phyloP scores from a whole-genome alignment of 2,329 filamentous ascomycete species.

The Huntiella omanensis region DNA sequence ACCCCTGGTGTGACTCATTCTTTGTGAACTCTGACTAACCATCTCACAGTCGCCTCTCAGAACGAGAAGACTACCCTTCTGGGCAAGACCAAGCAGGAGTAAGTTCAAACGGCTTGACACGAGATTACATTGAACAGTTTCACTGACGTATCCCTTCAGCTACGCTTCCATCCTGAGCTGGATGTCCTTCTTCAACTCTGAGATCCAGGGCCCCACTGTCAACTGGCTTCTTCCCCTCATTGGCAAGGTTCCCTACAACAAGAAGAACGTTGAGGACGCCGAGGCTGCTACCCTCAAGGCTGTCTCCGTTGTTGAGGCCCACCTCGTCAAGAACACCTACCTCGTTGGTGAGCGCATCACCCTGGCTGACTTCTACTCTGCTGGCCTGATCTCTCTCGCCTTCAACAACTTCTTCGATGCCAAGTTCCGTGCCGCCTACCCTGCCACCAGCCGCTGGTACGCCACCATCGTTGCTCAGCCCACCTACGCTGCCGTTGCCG shows the following conservation, averaged over 20 bases:
- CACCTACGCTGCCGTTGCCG: slow-evolving; percentile 66
- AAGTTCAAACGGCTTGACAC: slow-evolving; percentile 18
- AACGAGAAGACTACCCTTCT: slow-evolving; percentile 99
- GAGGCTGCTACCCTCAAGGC: slow-evolving; percentile 50
- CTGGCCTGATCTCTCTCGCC: slow-evolving; percentile 61
- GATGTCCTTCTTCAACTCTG: slow-evolving; percentile 91
- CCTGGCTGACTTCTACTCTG: slow-evolving; percentile 79
- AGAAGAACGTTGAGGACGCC: slow-evolving; percentile 80
- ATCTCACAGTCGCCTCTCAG: slow-evolving; percentile 70
- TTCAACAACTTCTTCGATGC: slow-evolving; percentile 93
- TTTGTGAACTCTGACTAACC: slow-evolving; percentile 3
- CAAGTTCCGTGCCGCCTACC: slow-evolving; percentile 65
- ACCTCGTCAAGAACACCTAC: slow-evolving; percentile 86
- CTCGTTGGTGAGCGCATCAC: slow-evolving; percentile 95
- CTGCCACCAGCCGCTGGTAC: slow-evolving; percentile 84
- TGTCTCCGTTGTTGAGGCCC: slow-evolving; percentile 58
- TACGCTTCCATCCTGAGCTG: slow-evolving; percentile 95
- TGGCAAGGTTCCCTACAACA: slow-evolving; percentile 79
- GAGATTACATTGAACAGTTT: not conserved
- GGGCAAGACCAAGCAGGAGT: slow-evolving; percentile 99
- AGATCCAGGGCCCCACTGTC: slow-evolving; percentile 56
- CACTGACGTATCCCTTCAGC: slow-evolving; percentile 19
- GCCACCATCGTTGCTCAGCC: slow-evolving; percentile 84
- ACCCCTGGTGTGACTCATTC: not conserved
- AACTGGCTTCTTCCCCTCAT: slow-evolving; percentile 75